Evolutionary conservation across 176 grass and related monocot species (phyloP), one percentile per base, ranked within the genome.

Genomic region (Ensete ventricosum): DNA sequence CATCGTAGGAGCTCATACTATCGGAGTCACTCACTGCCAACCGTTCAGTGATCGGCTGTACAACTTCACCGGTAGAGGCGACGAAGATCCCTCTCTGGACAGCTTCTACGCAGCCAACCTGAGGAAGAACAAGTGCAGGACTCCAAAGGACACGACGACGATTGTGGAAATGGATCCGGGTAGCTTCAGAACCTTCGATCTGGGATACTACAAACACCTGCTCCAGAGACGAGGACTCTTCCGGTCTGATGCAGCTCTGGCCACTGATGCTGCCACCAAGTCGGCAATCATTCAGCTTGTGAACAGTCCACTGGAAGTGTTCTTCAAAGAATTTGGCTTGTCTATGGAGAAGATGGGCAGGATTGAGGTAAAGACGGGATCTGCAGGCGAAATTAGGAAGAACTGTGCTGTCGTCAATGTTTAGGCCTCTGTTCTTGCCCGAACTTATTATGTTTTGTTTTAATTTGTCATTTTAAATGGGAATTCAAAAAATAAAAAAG

Each of bases 281-380:
- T 54, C 77, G 9, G 21, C 24, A 1, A 55, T 69, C 51, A 55
- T 69, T 49, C 25, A 79, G 26, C 24, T 79, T 9, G 49, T 79
- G 52, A 26, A 23, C 53, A 70, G 52, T 29, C 77, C 77, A 9
- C 64, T 79, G 57, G 77, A 79, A 57, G 64, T 58, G 10, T 70
- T 70, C 24, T 79, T 79, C 26, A 79, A 69, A 58, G 65, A 79
- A 50, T 79, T 79, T 49, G 77, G 53, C 6, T 55, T 70, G 19
- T 69, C 77, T 6, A 79, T 79, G 77, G 77, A 79, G 66, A 79
- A 79, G 53, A 69, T 79, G 77, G 66, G 64, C 9, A 58, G 53
- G 29, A 69, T 79, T 58, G 77, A 65, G 5, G 66, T 79, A 11
- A 79, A 79, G 53, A 79, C 77, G 14, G 77, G 65, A 59, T 70